These are phyloP conservation scores for Candolleomyces eurysporus DNA, from an alignment of 768 basidiomycete species.

Conservation along the genomic window DNA sequence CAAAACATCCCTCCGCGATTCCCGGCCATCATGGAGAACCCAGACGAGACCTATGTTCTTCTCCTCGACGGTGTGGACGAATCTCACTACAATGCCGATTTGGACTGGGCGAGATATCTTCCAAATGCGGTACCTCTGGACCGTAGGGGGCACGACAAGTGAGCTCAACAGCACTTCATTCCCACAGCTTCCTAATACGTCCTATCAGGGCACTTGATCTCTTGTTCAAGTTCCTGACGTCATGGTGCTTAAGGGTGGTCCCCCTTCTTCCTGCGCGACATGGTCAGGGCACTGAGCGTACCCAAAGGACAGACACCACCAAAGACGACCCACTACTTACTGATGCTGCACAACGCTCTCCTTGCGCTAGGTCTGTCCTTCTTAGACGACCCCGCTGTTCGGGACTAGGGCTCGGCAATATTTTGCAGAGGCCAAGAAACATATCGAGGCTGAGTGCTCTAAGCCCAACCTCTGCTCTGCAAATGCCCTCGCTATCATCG, in stretches of 20 bases:
- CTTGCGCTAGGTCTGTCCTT: slow-evolving; percentile 45
- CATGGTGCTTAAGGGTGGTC: slow-evolving; percentile 49
- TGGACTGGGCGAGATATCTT: slow-evolving; percentile 51
- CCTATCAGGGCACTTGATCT: slow-evolving; percentile 40
- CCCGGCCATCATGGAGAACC: slow-evolving; percentile 35
- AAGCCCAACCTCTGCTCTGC: slow-evolving; percentile 45
- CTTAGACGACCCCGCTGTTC: slow-evolving; percentile 41
- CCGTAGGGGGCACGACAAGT: slow-evolving; percentile 45
- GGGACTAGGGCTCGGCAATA: slow-evolving; percentile 40
- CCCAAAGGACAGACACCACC: slow-evolving; percentile 37
- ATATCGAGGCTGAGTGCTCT: slow-evolving; percentile 44
- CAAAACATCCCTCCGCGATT: slow-evolving; percentile 31
- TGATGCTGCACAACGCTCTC: slow-evolving; percentile 70
- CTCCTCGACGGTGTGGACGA: slow-evolving; percentile 39
- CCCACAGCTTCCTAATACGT: neutral
- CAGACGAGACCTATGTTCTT: slow-evolving; percentile 38
- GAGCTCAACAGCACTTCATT: slow-evolving; percentile 11
- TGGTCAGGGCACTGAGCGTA: slow-evolving; percentile 38
- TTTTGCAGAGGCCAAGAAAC: slow-evolving; percentile 44
- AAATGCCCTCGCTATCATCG: slow-evolving; percentile 40
- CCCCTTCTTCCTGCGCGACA: slow-evolving; percentile 49
- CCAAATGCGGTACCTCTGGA: slow-evolving; percentile 40
- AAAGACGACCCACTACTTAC: slow-evolving; percentile 61
- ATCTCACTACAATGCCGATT: slow-evolving; percentile 40
- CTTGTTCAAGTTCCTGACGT: slow-evolving; percentile 47